Conservation (phyloP, 225 moss, liverwort and hornwort genomes). For the Thuidium tamariscinum region DNA sequence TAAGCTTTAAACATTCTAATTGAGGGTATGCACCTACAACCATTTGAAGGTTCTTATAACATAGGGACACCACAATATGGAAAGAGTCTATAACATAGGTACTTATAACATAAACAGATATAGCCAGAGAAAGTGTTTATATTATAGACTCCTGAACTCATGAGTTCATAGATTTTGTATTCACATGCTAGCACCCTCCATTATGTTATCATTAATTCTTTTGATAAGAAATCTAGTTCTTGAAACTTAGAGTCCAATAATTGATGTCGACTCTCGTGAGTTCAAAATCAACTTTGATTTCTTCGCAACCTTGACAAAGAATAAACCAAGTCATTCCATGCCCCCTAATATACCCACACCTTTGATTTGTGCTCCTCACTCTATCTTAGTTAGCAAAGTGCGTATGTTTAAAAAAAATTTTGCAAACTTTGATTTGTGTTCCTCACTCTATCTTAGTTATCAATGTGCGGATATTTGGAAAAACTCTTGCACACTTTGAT, state of each 20-base stretch:
- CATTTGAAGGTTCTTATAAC: not conserved
- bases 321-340: not conserved
- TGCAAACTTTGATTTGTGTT: not conserved
- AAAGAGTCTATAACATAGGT: too few relatives aligned
- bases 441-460: not conserved
- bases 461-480: too few relatives aligned
- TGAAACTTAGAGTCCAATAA: not conserved
- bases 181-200: not conserved
- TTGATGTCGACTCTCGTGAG: accelerated
- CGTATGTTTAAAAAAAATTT: too few relatives aligned
- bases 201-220: not conserved
- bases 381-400: not conserved
- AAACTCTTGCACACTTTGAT: too few relatives aligned
- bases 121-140: not conserved
- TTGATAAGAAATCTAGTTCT: too few relatives aligned
- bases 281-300: not conserved
- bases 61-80: too few relatives aligned
- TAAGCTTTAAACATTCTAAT: not conserved
- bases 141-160: not conserved
- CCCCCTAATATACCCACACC: not conserved
- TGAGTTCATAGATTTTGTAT: not conserved
- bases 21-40: not conserved
- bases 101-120: too few relatives aligned
- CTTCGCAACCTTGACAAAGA: not conserved
- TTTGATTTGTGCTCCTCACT: not conserved